Conservation (phyloP, 176 grass and related monocot genomes). For the Secale cereale region DNA sequence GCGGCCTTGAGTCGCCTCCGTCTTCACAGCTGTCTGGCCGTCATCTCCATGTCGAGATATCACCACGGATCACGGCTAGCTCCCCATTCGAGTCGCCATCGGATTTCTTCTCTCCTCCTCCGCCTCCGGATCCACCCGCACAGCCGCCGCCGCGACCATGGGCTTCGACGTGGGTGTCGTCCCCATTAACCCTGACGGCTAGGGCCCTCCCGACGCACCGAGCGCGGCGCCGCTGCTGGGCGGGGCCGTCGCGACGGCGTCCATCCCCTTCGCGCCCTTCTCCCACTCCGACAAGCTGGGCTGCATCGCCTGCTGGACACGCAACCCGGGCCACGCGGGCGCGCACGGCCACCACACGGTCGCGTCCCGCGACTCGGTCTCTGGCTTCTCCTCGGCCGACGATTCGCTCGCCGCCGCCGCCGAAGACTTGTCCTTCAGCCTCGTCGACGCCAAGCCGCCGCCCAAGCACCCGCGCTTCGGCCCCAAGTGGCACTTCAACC, state of each 20-base stretch:
- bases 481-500: slow-evolving; percentile 70
- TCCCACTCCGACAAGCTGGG: slow-evolving; percentile 81
- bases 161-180: slow-evolving; percentile 72
- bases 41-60: no score
- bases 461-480: slow-evolving; percentile 66
- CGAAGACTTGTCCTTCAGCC: slow-evolving; percentile 67
- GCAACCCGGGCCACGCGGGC: slow-evolving; percentile 32
- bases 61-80: no score
- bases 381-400: slow-evolving; percentile 69
- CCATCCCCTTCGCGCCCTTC: slow-evolving; percentile 83
- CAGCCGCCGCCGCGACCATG: slow-evolving; percentile 37
- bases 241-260: slow-evolving; percentile 31
- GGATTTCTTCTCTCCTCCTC: no score
- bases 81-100: no score
- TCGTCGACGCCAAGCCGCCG: slow-evolving; percentile 62
- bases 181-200: slow-evolving; percentile 71
- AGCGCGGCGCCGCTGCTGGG: slow-evolving; percentile 37
- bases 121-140: no score
- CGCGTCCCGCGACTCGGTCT: slow-evolving; percentile 64
- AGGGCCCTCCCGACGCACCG: slow-evolving; percentile 64
- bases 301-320: slow-evolving; percentile 82
- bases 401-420: slow-evolving; percentile 53
- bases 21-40: no score
- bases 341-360: slow-evolving; percentile 11
- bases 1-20: no score